A percentile compares a stretch with the other conserved stretches of the same genome.
phyloP scores from a whole-genome alignment of 805 yeast genomes.

The Nakazawaea ernobii region DNA sequence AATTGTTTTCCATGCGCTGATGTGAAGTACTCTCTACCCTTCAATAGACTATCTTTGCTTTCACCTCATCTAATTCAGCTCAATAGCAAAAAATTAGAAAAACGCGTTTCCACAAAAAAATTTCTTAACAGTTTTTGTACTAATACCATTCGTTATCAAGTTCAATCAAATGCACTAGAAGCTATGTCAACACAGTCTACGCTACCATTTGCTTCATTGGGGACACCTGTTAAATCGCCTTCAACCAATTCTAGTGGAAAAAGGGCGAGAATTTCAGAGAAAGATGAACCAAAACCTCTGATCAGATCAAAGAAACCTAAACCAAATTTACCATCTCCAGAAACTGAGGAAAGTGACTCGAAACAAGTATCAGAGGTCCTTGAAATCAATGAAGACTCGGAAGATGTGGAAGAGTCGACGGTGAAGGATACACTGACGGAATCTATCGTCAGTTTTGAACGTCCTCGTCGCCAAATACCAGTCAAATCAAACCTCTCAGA shows the following conservation, averaged over 20 bases:
- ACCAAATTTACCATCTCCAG: constrained; percentile 4
- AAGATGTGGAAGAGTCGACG: neutral
- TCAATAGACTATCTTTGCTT: too few species aligned
- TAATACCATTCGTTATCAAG: too few species aligned
- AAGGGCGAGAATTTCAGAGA: neutral
- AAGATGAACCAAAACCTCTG: neutral
- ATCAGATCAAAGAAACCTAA: neutral
- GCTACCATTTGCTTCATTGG: constrained; percentile 8
- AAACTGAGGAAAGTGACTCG: neutral
- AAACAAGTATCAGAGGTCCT: neutral
- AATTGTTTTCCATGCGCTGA: neutral
- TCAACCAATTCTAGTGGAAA: neutral
- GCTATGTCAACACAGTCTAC: constrained; percentile 8
- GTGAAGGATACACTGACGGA: neutral
- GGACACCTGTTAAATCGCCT: constrained; percentile 4
- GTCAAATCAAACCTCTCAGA: neutral
- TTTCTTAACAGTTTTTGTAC: too few species aligned
- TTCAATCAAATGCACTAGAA: neutral
- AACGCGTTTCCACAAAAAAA: too few species aligned
- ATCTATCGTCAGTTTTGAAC: neutral
- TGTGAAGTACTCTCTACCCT: too few species aligned
- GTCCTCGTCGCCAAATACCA: neutral
- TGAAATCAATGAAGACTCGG: neutral
- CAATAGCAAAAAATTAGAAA: too few species aligned
- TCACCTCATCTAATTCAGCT: too few species aligned